Evolutionary conservation across 768 basidiomycete species (phyloP).

Genomic region (Tricholomella constricta): DNA sequence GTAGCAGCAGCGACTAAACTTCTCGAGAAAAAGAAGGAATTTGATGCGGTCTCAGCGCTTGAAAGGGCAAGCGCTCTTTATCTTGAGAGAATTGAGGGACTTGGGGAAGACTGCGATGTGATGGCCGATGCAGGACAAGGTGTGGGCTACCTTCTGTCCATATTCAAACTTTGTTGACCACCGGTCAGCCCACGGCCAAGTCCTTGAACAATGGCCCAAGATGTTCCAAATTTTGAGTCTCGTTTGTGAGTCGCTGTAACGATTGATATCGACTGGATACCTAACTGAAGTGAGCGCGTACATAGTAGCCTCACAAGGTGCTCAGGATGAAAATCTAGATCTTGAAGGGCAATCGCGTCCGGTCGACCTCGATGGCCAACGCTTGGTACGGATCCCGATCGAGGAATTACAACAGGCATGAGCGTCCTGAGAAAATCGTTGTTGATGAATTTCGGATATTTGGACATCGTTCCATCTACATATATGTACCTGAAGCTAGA

Average conservation of each 20-base stretch:
- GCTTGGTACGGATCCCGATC: constrained; percentile 72
- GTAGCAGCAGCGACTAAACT: constrained; percentile 58
- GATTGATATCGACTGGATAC: not conserved
- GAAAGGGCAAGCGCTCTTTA: constrained; percentile 65
- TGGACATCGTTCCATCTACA: not conserved
- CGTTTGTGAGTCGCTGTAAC: constrained; percentile 53
- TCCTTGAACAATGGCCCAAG: constrained; percentile 78
- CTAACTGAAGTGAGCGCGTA: not conserved
- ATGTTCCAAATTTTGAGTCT: constrained; percentile 78
- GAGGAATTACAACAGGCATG: constrained; percentile 55
- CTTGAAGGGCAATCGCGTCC: constrained; percentile 3
- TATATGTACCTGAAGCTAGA: not conserved
- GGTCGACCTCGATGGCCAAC: constrained; percentile 45
- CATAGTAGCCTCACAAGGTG: constrained; percentile 53
- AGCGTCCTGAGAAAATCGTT: constrained; percentile 18
- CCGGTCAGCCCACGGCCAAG: constrained; percentile 69
- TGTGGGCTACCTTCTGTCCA: constrained; percentile 24
- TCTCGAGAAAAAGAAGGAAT: constrained; percentile 80
- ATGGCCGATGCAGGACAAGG: constrained; percentile 81
- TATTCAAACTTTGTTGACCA: not conserved
- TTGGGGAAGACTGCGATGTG: constrained; percentile 71
- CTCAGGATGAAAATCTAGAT: constrained; percentile 25
- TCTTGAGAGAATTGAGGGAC: constrained; percentile 64
- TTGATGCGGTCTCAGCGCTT: constrained; percentile 71
- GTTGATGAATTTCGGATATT: not conserved